Evolutionary conservation across 768 basidiomycete genomes (phyloP), one percentile per base, ranked within the genome.

Genomic region (Hygrocybe coccinea): DNA sequence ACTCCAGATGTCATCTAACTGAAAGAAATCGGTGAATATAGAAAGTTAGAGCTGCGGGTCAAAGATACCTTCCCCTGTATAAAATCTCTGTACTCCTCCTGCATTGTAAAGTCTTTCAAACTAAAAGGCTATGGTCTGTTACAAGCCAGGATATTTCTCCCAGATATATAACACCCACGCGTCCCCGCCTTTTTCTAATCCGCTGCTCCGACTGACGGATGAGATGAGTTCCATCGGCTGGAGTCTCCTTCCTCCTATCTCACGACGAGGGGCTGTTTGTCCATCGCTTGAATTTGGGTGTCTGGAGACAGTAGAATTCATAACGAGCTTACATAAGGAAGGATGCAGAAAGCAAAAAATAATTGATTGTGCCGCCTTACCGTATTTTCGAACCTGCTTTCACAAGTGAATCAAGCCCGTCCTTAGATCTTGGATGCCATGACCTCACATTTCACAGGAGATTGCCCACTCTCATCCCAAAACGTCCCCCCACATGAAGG

Each of bases 181-280:
- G 70, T 89, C 85, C 37, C 89, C 87, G 57, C 82, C 86, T 60
- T 80, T 83, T 61, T 85, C 85, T 22, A 89, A 65, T 9, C 89
- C 87, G 60, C 88, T 85, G 61, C 86, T 88, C 38, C 89, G 77
- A 64, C 88, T 90, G 46, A 89, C 80, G 1, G 86, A 87, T 1
- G 87, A 78, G 47, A 90, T 79, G 49, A 79, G 70, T 56, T 86
- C 81, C 83, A 89, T 84, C 8, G 48, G 19, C 8, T 12, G 6
- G 49, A 29, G 14, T 15, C 34, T n/a, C 8, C 29, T 29, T 29
- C 29, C 8, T 8, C 29, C 44, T 5, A 46, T 6, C n/a, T 24
- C 44, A 41, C 11, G 39, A 15, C 11, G n/a, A n/a, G n/a, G 39
- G 39, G 11, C 12, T 41, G 47, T 17, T n/a, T 14, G 47, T 24